Conservation (phyloP, 305 asterid genomes). For the Salvia sclarea region DNA sequence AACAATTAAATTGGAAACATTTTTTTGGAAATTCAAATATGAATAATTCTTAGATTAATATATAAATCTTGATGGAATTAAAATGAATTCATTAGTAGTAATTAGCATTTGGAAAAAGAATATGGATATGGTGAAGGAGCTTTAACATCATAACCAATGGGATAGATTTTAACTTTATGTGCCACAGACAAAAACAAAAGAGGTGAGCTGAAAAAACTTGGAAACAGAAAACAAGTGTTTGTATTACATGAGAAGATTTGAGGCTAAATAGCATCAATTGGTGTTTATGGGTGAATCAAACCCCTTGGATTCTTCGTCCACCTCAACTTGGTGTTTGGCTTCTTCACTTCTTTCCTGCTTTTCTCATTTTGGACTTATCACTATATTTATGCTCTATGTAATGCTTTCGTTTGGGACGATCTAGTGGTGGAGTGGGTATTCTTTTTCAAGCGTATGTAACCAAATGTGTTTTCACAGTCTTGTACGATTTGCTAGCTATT, state of each 20-base stretch:
- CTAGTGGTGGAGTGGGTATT: too few species aligned
- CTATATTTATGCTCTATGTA: too few species aligned
- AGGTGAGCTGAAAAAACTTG: too few species aligned
- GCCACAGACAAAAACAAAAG: background rate
- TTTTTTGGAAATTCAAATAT: too few species aligned
- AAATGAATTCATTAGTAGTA: background rate
- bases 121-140: conserved; percentile 3
- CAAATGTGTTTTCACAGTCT: too few species aligned
- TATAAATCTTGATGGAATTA: too few species aligned
- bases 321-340: conserved; percentile 3
- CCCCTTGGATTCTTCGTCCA: conserved; percentile 34
- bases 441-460: too few species aligned
- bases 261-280: conserved; percentile 13
- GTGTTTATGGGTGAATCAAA: conserved; percentile 32
- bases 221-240: conserved; percentile 24
- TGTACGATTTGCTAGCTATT: too few species aligned
- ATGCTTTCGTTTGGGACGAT: too few species aligned
- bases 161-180: background rate
- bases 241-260: conserved; percentile 7
- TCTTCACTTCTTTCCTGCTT: background rate
- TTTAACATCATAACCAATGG: background rate
- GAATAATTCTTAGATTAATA: too few species aligned
- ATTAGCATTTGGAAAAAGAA: background rate
- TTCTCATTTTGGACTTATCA: background rate
- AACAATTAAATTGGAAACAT: too few species aligned